A percentile compares a stretch with the other conserved stretches of the same genome.
These are phyloP conservation scores for Pisolithus microcarpus DNA, from an alignment of 768 basidiomycete species.

Conservation along the genomic window DNA sequence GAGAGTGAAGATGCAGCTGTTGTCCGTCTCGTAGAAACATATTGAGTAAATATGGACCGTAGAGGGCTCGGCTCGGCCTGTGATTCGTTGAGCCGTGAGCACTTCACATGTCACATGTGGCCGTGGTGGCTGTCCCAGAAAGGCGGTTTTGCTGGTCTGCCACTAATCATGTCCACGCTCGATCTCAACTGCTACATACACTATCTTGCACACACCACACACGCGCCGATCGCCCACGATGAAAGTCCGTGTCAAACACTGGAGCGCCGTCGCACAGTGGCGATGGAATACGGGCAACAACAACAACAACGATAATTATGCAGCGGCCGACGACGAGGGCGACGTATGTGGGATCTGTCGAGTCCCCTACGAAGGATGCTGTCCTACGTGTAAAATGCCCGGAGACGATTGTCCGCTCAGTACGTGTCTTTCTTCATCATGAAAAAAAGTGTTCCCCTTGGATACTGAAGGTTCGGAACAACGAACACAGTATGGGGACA, in stretches of 20 bases:
- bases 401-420: conserved; percentile 94
- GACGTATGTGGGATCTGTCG: conserved; percentile 85
- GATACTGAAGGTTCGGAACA: conserved; percentile 10
- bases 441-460: not conserved
- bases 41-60: not conserved
- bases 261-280: conserved; percentile 88
- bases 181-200: too few species aligned
- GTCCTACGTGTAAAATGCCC: conserved; percentile 92
- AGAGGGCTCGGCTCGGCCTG: too few species aligned
- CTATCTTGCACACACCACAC: too few species aligned
- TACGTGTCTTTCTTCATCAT: conserved; percentile 31
- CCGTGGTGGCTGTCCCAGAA: too few species aligned
- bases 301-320: conserved; percentile 18
- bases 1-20: not conserved
- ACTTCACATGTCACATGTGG: too few species aligned
- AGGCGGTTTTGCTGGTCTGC: too few species aligned
- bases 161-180: too few species aligned
- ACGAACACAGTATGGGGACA: conserved; percentile 81
- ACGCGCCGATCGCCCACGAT: conserved; percentile 35
- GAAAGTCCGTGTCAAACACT: conserved; percentile 79
- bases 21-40: not conserved
- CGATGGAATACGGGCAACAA: conserved; percentile 58
- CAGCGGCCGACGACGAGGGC: conserved; percentile 50
- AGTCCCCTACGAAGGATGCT: conserved; percentile 88
- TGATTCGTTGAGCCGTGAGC: too few species aligned